Conservation (phyloP, 2,329 filamentous ascomycete species). For the Fusarium sp. region DNA sequence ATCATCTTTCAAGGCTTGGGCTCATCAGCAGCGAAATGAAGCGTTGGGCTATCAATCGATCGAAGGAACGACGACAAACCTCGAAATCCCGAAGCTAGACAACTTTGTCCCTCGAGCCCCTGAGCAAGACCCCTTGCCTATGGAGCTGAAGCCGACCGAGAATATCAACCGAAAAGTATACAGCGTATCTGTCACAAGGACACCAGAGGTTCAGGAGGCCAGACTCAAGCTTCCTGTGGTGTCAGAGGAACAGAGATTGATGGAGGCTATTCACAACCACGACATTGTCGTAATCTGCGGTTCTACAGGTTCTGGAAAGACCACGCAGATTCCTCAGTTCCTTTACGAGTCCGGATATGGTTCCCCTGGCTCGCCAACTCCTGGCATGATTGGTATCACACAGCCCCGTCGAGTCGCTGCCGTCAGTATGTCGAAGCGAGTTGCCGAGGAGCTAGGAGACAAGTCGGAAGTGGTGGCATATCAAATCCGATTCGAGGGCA, state of each 20-base stretch:
- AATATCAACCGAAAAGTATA: constrained; percentile 77
- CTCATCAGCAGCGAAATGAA: constrained; percentile 85
- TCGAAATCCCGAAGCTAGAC: constrained; percentile 66
- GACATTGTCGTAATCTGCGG: constrained; percentile 92
- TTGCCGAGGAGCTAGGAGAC: constrained; percentile 84
- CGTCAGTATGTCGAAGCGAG: constrained; percentile 95
- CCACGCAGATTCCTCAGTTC: constrained; percentile 96
- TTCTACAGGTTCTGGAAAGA: constrained; percentile 96
- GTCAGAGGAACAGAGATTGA: constrained; percentile 94
- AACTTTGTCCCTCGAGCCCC: constrained; percentile 75
- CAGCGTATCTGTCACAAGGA: constrained; percentile 77
- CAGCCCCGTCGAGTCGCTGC: constrained; percentile 95
- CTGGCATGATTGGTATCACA: constrained; percentile 94
- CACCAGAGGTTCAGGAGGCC: constrained; percentile 79
- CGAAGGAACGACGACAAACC: constrained; percentile 54
- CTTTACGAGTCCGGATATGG: constrained; percentile 95
- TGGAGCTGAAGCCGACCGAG: constrained; percentile 71
- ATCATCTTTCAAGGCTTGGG: constrained; percentile 93
- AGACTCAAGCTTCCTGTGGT: constrained; percentile 88
- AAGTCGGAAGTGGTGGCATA: constrained; percentile 85
- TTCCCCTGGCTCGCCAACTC: constrained; percentile 78
- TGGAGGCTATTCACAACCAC: constrained; percentile 96
- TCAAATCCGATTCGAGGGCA: constrained; percentile 95
- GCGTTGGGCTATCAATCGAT: constrained; percentile 74
- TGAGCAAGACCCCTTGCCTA: constrained; percentile 78